phyloP scores from a whole-genome alignment of 2,329 filamentous ascomycete genomes.

The Elsinoe australis region DNA sequence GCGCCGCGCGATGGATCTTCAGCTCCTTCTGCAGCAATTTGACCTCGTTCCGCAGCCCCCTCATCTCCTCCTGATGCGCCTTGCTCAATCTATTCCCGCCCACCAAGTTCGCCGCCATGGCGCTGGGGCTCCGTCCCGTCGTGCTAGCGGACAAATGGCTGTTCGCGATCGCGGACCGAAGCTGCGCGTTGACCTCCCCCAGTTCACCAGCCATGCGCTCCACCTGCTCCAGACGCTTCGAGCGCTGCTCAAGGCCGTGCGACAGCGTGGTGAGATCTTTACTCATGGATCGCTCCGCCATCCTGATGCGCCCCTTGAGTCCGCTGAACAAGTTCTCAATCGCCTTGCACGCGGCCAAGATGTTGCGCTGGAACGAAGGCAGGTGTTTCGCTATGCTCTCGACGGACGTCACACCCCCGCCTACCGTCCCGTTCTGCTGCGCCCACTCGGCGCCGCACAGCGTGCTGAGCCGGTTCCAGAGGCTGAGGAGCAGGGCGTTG shows the following conservation, averaged over 20 bases:
- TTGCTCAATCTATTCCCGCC: constrained; percentile 12
- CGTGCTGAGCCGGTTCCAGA: constrained; percentile 82
- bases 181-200: constrained; percentile 42
- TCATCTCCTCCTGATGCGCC: constrained; percentile 44
- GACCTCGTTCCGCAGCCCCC: constrained; percentile 53
- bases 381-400: constrained; percentile 82
- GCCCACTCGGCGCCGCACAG: constrained; percentile 90
- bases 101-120: background rate
- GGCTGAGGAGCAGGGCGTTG: constrained; percentile 75
- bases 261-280: constrained; percentile 86
- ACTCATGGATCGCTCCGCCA: constrained; percentile 81
- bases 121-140: constrained; percentile 21
- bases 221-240: constrained; percentile 79
- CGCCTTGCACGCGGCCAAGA: constrained; percentile 76
- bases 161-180: constrained; percentile 28
- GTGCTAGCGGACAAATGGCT: constrained; percentile 22
- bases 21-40: constrained; percentile 54
- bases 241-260: constrained; percentile 66
- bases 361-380: constrained; percentile 81
- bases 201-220: constrained; percentile 49
- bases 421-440: constrained; percentile 80
- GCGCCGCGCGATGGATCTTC: constrained; percentile 52
- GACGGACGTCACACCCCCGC: constrained; percentile 74
- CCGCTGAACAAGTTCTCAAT: constrained; percentile 71
- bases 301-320: constrained; percentile 72